Percentiles rank a stretch among this genome's conserved stretches.
Evolutionary conservation across 768 basidiomycete species (phyloP).

Genomic region (Flagelloscypha sp.): DNA sequence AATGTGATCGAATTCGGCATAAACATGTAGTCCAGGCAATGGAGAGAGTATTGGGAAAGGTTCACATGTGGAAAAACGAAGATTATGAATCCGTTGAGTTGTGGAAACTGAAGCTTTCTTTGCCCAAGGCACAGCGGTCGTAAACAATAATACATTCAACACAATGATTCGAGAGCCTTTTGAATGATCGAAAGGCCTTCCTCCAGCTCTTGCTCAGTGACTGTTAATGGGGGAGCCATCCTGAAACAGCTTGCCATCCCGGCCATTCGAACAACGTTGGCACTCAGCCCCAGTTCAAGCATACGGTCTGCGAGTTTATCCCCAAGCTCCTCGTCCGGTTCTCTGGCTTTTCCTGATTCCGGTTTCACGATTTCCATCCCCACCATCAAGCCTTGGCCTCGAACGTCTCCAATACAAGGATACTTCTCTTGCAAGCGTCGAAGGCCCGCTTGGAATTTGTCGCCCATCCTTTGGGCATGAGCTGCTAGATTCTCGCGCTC

Average conservation of each 20-base stretch:
- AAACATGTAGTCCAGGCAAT: conserved; percentile 55
- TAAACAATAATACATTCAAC: neutral
- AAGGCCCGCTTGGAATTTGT: conserved; percentile 12
- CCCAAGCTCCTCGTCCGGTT: conserved; percentile 12
- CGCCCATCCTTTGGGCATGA: conserved; percentile 11
- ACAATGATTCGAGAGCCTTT: conserved; percentile 10
- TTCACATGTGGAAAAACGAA: conserved; percentile 50
- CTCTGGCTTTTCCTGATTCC: conserved; percentile 13
- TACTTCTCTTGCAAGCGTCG: conserved; percentile 13
- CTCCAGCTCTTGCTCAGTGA: conserved; percentile 12
- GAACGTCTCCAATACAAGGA: conserved; percentile 14
- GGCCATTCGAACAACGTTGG: conserved; percentile 15
- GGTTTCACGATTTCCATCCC: conserved; percentile 15
- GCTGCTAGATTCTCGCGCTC: conserved; percentile 14
- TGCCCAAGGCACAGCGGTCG: neutral
- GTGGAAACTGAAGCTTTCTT: conserved; percentile 46
- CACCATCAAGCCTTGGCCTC: conserved; percentile 14
- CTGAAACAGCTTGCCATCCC: conserved; percentile 15
- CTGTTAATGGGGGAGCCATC: conserved; percentile 14
- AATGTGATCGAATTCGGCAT: conserved; percentile 46
- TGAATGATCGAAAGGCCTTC: conserved; percentile 14
- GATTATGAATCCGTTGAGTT: conserved; percentile 83
- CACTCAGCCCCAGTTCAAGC: conserved; percentile 15
- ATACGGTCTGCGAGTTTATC: conserved; percentile 12
- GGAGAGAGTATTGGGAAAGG: too few relatives aligned